Evolutionary conservation across 1,284 basidiomycete species (phyloP).

Genomic region (Golubevia sp.): DNA sequence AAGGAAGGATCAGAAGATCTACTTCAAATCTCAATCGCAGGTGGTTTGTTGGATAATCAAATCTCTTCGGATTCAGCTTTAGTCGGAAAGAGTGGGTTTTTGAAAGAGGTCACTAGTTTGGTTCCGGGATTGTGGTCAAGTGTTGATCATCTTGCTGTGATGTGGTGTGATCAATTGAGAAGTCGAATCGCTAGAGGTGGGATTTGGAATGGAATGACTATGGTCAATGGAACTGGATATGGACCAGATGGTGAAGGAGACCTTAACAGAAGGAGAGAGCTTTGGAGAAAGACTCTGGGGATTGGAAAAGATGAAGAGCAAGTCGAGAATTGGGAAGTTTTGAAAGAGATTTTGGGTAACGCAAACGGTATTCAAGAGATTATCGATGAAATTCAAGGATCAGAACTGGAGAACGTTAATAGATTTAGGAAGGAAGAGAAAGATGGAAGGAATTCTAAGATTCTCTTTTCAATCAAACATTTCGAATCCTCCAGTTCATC

Average conservation of each 20-base stretch:
- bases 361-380: neutral
- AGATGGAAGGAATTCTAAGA: neutral
- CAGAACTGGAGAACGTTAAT: too few species aligned
- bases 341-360: neutral
- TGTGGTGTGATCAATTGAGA: slow-evolving; percentile 60
- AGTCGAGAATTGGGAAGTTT: neutral
- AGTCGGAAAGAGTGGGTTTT: slow-evolving; percentile 16
- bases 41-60: slow-evolving; percentile 55
- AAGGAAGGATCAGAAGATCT: slow-evolving; percentile 8
- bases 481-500: too few species aligned
- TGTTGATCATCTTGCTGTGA: slow-evolving; percentile 54
- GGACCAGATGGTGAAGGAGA: slow-evolving; percentile 2
- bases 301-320: neutral
- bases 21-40: slow-evolving; percentile 43
- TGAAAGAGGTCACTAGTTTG: slow-evolving; percentile 26
- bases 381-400: too few species aligned
- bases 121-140: slow-evolving; percentile 47
- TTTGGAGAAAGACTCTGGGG: too few species aligned
- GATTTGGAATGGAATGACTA: slow-evolving; percentile 4
- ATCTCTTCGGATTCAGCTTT: slow-evolving; percentile 51
- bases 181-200: slow-evolving; percentile 31
- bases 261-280: neutral
- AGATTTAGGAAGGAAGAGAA: too few species aligned
- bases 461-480: too few species aligned
- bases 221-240: neutral